phyloP scores from a whole-genome alignment of 352 stramenopile genomes.

The Phytophthora pinifolia region DNA sequence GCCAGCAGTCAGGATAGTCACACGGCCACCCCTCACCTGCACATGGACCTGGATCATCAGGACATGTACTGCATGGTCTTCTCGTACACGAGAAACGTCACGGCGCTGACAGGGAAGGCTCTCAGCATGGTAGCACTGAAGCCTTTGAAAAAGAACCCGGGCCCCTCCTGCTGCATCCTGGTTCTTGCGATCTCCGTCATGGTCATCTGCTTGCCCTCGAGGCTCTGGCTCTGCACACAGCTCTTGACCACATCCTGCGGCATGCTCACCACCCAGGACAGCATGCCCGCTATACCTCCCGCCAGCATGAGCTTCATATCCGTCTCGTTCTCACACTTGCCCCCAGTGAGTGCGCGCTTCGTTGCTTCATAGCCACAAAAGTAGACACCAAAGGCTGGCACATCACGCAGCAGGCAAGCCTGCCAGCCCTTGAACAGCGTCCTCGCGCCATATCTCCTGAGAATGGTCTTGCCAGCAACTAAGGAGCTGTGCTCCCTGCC shows the following conservation, averaged over 20 bases:
- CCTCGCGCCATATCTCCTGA: slow-evolving; percentile 36
- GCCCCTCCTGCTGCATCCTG: slow-evolving; percentile 51
- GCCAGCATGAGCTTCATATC: slow-evolving; percentile 72
- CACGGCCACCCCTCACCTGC: no score
- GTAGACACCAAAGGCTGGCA: slow-evolving; percentile 79
- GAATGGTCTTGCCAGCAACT: slow-evolving; percentile 44
- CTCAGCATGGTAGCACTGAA: slow-evolving; percentile 78
- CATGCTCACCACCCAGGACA: slow-evolving; percentile 80
- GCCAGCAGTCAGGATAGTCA: neutral
- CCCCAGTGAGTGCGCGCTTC: slow-evolving; percentile 54
- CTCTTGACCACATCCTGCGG: slow-evolving; percentile 92
- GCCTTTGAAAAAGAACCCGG: slow-evolving; percentile 80
- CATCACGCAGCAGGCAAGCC: slow-evolving; percentile 67
- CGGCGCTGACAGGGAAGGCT: slow-evolving; percentile 81
- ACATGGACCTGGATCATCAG: slow-evolving; percentile 8
- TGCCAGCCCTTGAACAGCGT: slow-evolving; percentile 74
- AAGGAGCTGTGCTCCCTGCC: slow-evolving; percentile 51
- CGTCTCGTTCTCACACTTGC: slow-evolving; percentile 62
- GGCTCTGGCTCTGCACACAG: slow-evolving; percentile 78
- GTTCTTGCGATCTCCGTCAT: slow-evolving; percentile 46
- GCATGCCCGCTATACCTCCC: slow-evolving; percentile 68
- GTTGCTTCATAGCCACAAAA: slow-evolving; percentile 81
- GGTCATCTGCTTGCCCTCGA: slow-evolving; percentile 40
- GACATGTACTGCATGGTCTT: slow-evolving; percentile 84
- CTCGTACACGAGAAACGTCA: slow-evolving; percentile 88